Conservation (phyloP, 2,329 filamentous ascomycete species). For the Cryphonectria radicalis region DNA sequence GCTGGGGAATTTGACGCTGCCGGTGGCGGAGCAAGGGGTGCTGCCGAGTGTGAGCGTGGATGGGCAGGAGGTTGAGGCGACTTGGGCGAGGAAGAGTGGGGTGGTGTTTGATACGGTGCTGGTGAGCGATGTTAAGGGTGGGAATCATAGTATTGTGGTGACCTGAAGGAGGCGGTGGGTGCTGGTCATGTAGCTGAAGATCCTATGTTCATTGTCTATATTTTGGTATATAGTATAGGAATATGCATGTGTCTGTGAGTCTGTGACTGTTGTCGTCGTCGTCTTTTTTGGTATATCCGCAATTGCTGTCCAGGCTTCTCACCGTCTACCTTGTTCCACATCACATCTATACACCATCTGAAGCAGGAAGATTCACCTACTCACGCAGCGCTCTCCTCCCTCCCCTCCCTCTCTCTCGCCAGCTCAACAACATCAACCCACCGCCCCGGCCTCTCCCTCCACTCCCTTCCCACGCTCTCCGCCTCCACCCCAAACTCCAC, state of each 20-base stretch:
- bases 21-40: constrained; percentile 26
- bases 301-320: neutral
- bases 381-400: constrained; percentile 17
- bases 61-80: constrained; percentile 22
- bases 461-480: constrained; percentile 44
- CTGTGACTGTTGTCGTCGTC: neutral
- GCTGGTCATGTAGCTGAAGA: neutral
- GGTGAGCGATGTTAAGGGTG: constrained; percentile 23
- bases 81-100: constrained; percentile 26
- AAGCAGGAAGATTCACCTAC: neutral
- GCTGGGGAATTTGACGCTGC: constrained; percentile 34
- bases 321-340: neutral
- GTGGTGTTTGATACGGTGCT: constrained; percentile 28
- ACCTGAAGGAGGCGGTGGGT: constrained; percentile 3
- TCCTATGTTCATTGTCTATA: neutral
- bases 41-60: constrained; percentile 32
- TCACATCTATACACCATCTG: neutral
- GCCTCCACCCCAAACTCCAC: constrained; percentile 53
- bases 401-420: constrained; percentile 38
- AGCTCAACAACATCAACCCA: constrained; percentile 52
- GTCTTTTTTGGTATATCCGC: neutral
- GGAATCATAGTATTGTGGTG: constrained; percentile 26
- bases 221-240: neutral
- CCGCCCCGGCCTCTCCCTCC: constrained; percentile 40
- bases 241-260: neutral